Base-by-base conservation (phyloP, 768 basidiomycete genomes). In the Butyriboletus loyo region DNA sequence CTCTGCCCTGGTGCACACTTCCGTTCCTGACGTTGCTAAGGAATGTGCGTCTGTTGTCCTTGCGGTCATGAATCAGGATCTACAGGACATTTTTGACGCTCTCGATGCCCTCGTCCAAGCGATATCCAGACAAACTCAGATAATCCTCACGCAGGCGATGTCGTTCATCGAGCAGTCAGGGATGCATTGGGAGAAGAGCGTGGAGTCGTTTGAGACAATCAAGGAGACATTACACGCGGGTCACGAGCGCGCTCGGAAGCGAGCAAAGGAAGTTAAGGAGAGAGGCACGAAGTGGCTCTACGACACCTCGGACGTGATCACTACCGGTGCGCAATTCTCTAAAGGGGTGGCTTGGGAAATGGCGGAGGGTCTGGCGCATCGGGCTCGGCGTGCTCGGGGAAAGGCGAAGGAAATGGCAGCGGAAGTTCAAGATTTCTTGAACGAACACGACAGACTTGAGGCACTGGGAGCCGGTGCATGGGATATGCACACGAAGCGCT, bases 71-170 rank as follows among this genome's bases (percentile, higher is more conserved):
- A 73, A 74, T 9, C 74, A 70, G 46, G 85, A 86, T 51, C 65
- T 84, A 46, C 72, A 76, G 21, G 84, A 85, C 56, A 71, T 86
- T 19, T 64, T 80, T 31, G 78, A 79, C 24, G 83, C 82, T 4
- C 72, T 87, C 28, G 85, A 87, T 56, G 80, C 76, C 1, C 74
- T 87, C 32, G 68, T 78, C 53, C 70, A 67, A 30, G 77, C 76
- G 38, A 77, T 86, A 47, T 75, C 74, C 11, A 72, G 70, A 46
- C 82, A 85, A 53, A 67, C 66, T 9, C 63, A 63, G 34, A 54
- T 59, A 4, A 40, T 69, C 11, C 46, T 68, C 21, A 34, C 45
- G 4, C 60, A 68, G 24, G 79, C 78, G 13, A 66, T 75, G 32
- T 58, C 59, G 22, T 66, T 79, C 46, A 66, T 84, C 36, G 69